A percentile compares a stretch with the other conserved stretches of the same genome.
These are phyloP conservation scores for Ceratocystis papillata DNA, from an alignment of 2,329 filamentous ascomycete genomes.

Conservation along the genomic window DNA sequence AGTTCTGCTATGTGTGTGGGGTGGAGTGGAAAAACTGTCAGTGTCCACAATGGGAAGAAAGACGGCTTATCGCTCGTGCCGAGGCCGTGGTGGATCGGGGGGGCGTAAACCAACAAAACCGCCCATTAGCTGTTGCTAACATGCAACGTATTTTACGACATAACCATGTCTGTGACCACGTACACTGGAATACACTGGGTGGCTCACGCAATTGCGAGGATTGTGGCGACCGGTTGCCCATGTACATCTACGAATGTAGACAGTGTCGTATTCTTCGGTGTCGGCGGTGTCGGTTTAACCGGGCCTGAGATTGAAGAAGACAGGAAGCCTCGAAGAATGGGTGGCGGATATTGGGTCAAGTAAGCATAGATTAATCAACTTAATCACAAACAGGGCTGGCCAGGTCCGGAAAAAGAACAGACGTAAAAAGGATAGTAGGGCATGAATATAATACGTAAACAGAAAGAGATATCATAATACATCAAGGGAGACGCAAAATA, in stretches of 20 bases:
- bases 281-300: constrained; percentile 36
- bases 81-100: background rate
- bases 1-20: constrained; percentile 45
- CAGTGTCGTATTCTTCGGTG: constrained; percentile 39
- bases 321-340: background rate
- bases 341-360: background rate
- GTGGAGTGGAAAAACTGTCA: constrained; percentile 33
- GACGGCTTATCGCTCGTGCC: constrained; percentile 20
- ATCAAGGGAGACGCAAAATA: background rate
- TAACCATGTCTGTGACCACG: constrained; percentile 35
- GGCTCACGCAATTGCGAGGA: constrained; percentile 35
- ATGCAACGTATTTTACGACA: constrained; percentile 30
- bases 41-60: constrained; percentile 35
- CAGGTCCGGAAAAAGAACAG: background rate
- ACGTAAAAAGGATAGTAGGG: background rate
- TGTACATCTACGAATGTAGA: constrained; percentile 39
- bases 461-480: background rate
- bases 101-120: background rate
- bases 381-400: background rate
- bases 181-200: constrained; percentile 30
- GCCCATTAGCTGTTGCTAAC: constrained; percentile 25
- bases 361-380: background rate
- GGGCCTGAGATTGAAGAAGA: constrained; percentile 21
- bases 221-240: constrained; percentile 33
- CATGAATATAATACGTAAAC: constrained; percentile 2